Percentiles rank a stretch among this genome's conserved stretches.
Conservation (phyloP, 768 basidiomycete genomes). For the Auricularia sp. region DNA sequence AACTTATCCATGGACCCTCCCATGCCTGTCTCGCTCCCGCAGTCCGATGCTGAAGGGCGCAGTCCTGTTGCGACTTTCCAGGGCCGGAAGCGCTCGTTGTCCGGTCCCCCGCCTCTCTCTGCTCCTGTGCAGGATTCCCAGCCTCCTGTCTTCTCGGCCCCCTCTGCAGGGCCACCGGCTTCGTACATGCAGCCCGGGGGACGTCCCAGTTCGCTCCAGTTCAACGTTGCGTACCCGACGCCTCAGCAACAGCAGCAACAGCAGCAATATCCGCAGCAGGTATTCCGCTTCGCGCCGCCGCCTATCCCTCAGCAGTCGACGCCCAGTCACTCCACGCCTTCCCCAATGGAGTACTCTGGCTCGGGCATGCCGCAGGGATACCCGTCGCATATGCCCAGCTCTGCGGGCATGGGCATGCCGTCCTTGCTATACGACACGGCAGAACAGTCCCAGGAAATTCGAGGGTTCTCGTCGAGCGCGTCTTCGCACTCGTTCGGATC, state of each 20-base stretch:
- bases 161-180: not conserved
- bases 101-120: slow-evolving; percentile 16
- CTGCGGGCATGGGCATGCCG: not conserved
- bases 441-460: not conserved
- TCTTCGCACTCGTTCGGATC: not conserved
- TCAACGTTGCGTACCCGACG: not conserved
- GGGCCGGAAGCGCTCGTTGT: slow-evolving; percentile 23
- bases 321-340: not conserved
- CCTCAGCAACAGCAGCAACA: slow-evolving; percentile 1
- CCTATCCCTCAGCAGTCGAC: not conserved
- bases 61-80: slow-evolving; percentile 12
- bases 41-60: slow-evolving; percentile 5
- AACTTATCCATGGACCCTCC: slow-evolving; percentile 14
- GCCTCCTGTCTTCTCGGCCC: not conserved
- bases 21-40: not conserved
- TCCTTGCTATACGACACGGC: not conserved
- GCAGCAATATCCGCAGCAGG: not conserved
- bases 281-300: not conserved
- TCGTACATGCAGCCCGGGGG: not conserved
- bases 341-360: not conserved
- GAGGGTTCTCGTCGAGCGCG: not conserved
- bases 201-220: slow-evolving; percentile 2
- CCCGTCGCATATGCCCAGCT: not conserved
- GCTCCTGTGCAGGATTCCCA: not conserved
- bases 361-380: not conserved